Conservation (phyloP, 2,329 filamentous ascomycete genomes). For the Verticillium zaregamsianum region DNA sequence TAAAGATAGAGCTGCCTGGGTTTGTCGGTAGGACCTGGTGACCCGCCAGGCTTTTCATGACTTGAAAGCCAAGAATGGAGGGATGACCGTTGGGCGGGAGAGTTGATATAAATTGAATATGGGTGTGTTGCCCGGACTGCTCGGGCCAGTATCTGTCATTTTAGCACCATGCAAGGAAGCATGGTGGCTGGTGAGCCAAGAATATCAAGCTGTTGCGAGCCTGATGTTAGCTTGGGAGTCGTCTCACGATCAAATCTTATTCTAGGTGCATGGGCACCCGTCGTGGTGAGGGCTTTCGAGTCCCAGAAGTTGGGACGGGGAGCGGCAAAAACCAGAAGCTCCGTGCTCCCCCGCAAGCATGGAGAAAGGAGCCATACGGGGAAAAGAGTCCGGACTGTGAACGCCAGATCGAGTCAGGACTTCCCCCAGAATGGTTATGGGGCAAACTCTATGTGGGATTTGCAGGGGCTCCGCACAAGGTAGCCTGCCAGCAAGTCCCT, state of each 20-base stretch:
- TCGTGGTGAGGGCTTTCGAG: not conserved
- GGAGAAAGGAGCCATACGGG: not conserved
- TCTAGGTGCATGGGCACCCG: not conserved
- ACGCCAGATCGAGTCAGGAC: not conserved
- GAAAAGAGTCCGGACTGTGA: not conserved
- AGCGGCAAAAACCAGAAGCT: not conserved
- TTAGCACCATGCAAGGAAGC: not conserved
- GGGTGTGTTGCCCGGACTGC: not conserved
- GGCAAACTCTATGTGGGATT: not conserved
- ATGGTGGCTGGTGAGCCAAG: not conserved
- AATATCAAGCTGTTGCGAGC: not conserved
- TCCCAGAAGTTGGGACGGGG: not conserved
- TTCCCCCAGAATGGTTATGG: not conserved
- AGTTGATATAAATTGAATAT: not conserved
- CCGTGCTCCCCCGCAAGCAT: not conserved
- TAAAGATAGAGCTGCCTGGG: not conserved
- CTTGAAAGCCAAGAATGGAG: not conserved
- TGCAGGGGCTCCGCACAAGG: not conserved
- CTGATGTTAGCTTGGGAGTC: not conserved
- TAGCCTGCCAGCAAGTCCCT: not conserved
- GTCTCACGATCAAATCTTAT: not conserved
- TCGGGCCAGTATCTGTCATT: not conserved
- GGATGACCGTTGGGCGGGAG: not conserved
- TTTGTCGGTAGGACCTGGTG: not conserved
- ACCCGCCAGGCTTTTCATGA: not conserved